Conservation (phyloP, 345 rosid genomes). For the Corymbia maculata region DNA sequence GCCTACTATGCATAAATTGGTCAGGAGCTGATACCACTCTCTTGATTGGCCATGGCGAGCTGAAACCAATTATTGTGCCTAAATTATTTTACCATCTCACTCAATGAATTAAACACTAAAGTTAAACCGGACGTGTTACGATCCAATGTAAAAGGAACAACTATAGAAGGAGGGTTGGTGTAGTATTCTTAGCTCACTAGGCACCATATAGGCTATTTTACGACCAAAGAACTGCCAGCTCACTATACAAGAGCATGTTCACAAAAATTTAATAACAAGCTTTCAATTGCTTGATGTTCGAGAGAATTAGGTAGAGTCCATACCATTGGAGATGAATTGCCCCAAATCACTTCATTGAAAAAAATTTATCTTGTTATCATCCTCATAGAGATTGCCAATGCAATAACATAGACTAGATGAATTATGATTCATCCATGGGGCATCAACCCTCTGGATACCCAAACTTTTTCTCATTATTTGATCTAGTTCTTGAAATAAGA, state of each 20-base stretch:
- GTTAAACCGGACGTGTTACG: not conserved
- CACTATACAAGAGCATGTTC: not conserved
- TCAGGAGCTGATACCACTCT: not conserved
- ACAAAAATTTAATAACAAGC: not conserved
- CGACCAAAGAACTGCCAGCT: no score
- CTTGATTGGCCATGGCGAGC: fast-evolving
- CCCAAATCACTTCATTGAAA: not conserved
- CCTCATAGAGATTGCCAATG: not conserved
- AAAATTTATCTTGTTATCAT: not conserved
- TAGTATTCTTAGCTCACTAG: no score
- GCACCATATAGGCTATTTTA: no score
- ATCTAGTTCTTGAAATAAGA: no score
- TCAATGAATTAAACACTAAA: not conserved
- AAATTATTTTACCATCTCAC: fast-evolving
- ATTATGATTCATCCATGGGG: not conserved
- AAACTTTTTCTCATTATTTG: no score
- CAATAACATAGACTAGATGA: not conserved
- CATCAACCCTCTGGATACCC: not conserved
- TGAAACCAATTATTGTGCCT: fast-evolving
- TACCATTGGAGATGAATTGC: not conserved
- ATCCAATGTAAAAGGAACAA: no score
- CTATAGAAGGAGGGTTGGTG: no score
- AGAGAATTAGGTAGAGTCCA: not conserved
- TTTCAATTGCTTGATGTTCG: not conserved
- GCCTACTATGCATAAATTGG: fast-evolving